Conservation (phyloP, 371 early-diverging fungal genomes). For the Rhizopus microsporus region DNA sequence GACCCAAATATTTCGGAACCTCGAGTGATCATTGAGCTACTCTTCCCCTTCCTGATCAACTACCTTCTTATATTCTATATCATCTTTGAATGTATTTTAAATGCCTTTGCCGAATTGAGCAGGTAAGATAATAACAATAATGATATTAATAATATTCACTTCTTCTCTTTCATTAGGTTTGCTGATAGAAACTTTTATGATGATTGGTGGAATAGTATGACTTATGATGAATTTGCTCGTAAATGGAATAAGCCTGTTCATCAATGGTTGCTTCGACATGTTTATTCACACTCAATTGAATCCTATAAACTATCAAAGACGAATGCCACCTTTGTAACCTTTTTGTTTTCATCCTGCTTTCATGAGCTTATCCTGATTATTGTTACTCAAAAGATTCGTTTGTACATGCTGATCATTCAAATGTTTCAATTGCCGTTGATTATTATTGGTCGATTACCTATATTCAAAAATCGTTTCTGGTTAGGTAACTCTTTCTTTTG, state of each 20-base stretch:
- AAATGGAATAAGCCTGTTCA: conserved; percentile 99
- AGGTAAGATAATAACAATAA: conserved; percentile 39
- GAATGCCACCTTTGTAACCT: conserved; percentile 83
- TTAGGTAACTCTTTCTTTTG: conserved; percentile 86
- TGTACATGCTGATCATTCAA: conserved; percentile 87
- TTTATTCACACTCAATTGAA: conserved; percentile 83
- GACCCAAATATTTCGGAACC: conserved; percentile 57
- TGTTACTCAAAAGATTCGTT: conserved; percentile 67
- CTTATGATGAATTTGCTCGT: conserved; percentile 94
- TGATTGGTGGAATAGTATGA: conserved; percentile 98
- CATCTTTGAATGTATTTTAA: conserved; percentile 95
- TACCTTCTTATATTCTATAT: conserved; percentile 92
- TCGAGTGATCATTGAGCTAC: conserved; percentile 65
- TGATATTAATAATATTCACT: neutral
- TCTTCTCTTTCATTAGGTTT: conserved; percentile 53
- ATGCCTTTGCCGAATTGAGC: conserved; percentile 95
- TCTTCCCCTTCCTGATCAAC: conserved; percentile 88
- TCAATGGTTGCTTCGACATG: conserved; percentile 91
- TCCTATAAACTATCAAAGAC: conserved; percentile 72
- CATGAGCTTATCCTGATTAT: conserved; percentile 92
- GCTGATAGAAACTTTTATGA: conserved; percentile 98
- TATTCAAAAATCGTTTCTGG: conserved; percentile 61
- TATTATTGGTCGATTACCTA: conserved; percentile 60
- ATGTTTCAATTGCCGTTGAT: conserved; percentile 95
- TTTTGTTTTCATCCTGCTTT: conserved; percentile 82